A percentile compares a stretch with the other conserved stretches of the same genome.
phyloP scores from a whole-genome alignment of 768 basidiomycete genomes.

The Nidularia pulvinata region DNA sequence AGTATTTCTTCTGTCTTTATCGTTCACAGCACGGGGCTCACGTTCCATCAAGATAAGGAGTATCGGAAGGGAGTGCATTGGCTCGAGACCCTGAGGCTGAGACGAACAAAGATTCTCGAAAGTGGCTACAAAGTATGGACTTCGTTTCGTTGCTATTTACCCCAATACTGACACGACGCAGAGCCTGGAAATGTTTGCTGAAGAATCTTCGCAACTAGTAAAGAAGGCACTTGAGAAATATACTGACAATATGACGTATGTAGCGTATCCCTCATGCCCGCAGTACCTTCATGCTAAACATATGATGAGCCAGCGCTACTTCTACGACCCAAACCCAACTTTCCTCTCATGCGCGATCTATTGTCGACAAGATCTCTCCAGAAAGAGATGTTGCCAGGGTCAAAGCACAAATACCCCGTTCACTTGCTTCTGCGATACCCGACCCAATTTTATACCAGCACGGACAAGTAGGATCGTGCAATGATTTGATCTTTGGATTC shows the following conservation, averaged over 20 bases:
- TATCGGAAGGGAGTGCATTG: constrained; percentile 90
- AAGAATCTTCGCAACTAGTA: constrained; percentile 66
- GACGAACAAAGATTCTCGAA: constrained; percentile 80
- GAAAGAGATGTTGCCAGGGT: constrained; percentile 67
- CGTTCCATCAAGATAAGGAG: constrained; percentile 65
- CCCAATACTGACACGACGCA: constrained; percentile 19
- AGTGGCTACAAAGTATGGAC: constrained; percentile 72
- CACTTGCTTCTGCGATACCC: constrained; percentile 65
- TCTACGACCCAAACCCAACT: constrained; percentile 74
- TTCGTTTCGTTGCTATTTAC: neutral
- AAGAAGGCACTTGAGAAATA: constrained; percentile 71
- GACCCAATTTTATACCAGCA: constrained; percentile 77
- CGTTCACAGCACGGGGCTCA: neutral
- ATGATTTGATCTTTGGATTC: constrained; percentile 89
- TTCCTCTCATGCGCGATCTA: constrained; percentile 58
- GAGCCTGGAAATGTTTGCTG: constrained; percentile 82
- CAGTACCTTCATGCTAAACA: neutral
- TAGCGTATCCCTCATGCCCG: constrained; percentile 1
- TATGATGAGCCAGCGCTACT: constrained; percentile 58
- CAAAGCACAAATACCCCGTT: constrained; percentile 54
- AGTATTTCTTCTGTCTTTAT: constrained; percentile 8
- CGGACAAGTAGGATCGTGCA: constrained; percentile 81
- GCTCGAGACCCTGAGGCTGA: constrained; percentile 87
- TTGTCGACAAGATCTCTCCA: constrained; percentile 68
- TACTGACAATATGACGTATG: constrained; percentile 78